phyloP scores from a whole-genome alignment of 1,284 basidiomycete species.

The Naganishia sp. region DNA sequence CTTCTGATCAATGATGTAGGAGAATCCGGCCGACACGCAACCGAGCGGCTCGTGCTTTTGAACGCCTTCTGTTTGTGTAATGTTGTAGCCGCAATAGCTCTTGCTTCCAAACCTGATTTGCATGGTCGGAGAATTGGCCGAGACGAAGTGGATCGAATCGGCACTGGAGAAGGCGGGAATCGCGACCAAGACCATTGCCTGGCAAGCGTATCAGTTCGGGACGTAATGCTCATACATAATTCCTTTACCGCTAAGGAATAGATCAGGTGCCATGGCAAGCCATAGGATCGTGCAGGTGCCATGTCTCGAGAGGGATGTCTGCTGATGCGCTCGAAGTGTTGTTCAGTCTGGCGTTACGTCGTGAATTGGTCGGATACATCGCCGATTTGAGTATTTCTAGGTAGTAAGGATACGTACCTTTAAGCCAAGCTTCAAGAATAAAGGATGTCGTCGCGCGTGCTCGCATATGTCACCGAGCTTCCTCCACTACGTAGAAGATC shows the following conservation, averaged over 20 bases:
- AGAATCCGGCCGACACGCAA: constrained; percentile 25
- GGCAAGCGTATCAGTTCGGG: not conserved
- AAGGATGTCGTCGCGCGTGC: not conserved
- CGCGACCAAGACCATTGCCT: constrained; percentile 24
- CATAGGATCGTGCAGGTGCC: constrained; percentile 27
- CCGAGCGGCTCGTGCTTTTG: constrained; percentile 16
- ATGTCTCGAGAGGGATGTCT: constrained; percentile 4
- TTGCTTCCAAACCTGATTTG: constrained; percentile 32
- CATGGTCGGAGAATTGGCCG: constrained; percentile 22
- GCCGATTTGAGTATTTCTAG: too few relatives aligned
- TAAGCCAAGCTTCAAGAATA: not conserved
- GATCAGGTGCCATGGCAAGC: constrained; percentile 31
- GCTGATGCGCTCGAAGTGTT: not conserved
- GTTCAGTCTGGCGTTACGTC: too few relatives aligned
- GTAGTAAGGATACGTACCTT: not conserved
- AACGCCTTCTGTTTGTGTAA: constrained; percentile 17
- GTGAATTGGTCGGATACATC: too few relatives aligned
- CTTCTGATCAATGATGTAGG: constrained; percentile 18
- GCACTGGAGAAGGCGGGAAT: constrained; percentile 25
- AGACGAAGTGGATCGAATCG: constrained; percentile 13
- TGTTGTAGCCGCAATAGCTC: constrained; percentile 32
- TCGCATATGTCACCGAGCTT: not conserved
- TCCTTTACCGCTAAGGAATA: constrained; percentile 25
- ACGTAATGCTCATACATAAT: not conserved
- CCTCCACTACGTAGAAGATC: not conserved